A percentile compares a stretch with the other conserved stretches of the same genome.
Evolutionary conservation across 176 grass and related monocot genomes (phyloP).

Genomic region (Avena eriantha): DNA sequence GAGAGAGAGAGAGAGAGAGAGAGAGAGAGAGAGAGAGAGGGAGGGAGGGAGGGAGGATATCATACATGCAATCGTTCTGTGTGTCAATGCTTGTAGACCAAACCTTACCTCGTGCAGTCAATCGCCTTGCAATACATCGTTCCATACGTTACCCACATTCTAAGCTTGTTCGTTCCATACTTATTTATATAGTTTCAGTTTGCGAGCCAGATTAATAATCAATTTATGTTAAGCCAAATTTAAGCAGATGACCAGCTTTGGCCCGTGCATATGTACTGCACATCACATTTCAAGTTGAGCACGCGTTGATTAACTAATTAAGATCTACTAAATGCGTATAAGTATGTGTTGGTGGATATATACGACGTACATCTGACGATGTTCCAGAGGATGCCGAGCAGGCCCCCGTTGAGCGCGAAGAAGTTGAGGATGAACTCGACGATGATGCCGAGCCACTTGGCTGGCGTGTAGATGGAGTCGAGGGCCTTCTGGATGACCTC

Average conservation of each 20-base stretch:
- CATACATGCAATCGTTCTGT: not conserved
- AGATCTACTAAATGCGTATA: not conserved
- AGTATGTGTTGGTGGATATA: not conserved
- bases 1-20: not conserved
- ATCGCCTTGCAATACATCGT: not conserved
- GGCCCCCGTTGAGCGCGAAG: constrained; percentile 61
- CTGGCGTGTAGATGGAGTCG: constrained; percentile 17
- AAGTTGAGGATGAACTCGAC: constrained; percentile 69
- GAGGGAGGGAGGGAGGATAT: too few species aligned
- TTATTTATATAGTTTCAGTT: not conserved
- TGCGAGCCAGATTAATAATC: not conserved
- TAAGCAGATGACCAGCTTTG: not conserved
- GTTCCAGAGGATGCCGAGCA: constrained; percentile 53
- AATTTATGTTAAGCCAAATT: not conserved
- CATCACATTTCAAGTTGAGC: not conserved
- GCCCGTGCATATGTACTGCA: not conserved
- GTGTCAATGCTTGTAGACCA: not conserved
- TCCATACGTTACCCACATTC: not conserved
- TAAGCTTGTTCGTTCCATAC: not conserved
- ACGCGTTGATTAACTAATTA: not conserved
- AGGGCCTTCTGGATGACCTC: constrained; percentile 54
- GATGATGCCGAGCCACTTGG: constrained; percentile 34
- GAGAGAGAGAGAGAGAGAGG: not conserved
- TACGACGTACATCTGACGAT: constrained; percentile 37
- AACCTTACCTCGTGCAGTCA: not conserved